A percentile compares a stretch with the other conserved stretches of the same genome.
phyloP scores from a whole-genome alignment of 1,139 yeast genomes.

The Saccharomyces pastorianus region DNA sequence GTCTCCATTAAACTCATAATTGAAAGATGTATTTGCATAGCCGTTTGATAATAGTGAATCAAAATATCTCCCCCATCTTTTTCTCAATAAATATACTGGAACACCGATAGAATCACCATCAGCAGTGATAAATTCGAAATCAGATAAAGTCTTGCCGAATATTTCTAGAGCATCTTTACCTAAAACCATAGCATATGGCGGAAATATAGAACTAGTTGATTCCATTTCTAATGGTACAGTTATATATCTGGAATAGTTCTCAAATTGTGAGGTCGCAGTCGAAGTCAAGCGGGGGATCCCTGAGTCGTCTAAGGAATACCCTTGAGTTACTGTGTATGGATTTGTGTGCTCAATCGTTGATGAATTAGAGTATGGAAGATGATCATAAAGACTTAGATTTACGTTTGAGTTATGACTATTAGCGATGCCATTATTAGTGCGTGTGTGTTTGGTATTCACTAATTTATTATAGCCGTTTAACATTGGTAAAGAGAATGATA shows the following conservation, averaged over 20 bases:
- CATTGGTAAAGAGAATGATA: slow-evolving; percentile 56
- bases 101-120: slow-evolving; percentile 65
- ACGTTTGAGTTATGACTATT: background rate
- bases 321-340: background rate
- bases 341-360: background rate
- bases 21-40: slow-evolving; percentile 38
- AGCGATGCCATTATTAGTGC: background rate
- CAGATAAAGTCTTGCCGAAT: slow-evolving; percentile 54
- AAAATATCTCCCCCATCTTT: slow-evolving; percentile 70
- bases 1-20: slow-evolving; percentile 17
- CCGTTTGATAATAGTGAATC: slow-evolving; percentile 53
- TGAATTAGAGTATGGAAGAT: background rate
- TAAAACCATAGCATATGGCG: slow-evolving; percentile 66
- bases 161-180: slow-evolving; percentile 68
- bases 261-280: slow-evolving; percentile 36
- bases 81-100: slow-evolving; percentile 50
- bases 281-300: slow-evolving; percentile 13
- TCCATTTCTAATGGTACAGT: slow-evolving; percentile 64
- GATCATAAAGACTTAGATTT: background rate
- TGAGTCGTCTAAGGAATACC: background rate
- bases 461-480: slow-evolving; percentile 43
- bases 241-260: slow-evolving; percentile 66
- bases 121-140: slow-evolving; percentile 59
- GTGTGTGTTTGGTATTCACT: background rate
- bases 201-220: slow-evolving; percentile 59